These are phyloP conservation scores for Scutellospora calospora DNA, from an alignment of 371 early-diverging fungal species.

Conservation along the genomic window DNA sequence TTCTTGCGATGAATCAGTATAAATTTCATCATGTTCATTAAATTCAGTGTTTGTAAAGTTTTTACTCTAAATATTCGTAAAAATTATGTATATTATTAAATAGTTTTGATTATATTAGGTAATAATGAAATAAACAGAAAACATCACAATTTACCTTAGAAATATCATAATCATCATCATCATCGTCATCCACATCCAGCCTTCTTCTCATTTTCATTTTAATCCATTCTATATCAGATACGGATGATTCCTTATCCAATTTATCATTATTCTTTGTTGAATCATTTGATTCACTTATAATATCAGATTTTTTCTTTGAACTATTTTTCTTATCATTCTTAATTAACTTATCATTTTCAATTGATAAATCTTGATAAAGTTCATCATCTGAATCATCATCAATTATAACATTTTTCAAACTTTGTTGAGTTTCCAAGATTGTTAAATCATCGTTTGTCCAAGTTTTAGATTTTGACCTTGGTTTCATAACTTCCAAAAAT, in stretches of 20 bases:
- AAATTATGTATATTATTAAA: not conserved
- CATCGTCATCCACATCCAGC: conserved; percentile 47
- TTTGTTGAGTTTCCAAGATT: conserved; percentile 45
- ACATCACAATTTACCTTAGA: not conserved
- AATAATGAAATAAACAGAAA: not conserved
- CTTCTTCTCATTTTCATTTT: conserved; percentile 66
- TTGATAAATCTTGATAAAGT: conserved; percentile 46
- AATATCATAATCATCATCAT: conserved; percentile 46
- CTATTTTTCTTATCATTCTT: not conserved
- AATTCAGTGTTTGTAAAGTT: conserved; percentile 43
- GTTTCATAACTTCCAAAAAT: conserved; percentile 91
- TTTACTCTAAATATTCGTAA: not conserved
- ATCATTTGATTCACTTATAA: conserved; percentile 9
- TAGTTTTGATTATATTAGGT: not conserved
- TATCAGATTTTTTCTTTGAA: too few species aligned
- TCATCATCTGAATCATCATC: conserved; percentile 51
- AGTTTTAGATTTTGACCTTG: conserved; percentile 79
- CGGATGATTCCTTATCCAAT: not conserved
- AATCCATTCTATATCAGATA: conserved; percentile 79
- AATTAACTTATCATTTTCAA: conserved; percentile 29
- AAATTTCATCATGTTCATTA: conserved; percentile 48
- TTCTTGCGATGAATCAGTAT: not conserved
- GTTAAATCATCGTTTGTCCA: conserved; percentile 92
- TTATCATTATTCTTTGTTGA: conserved; percentile 35
- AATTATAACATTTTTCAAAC: conserved; percentile 45